Conservation (phyloP, 768 basidiomycete species). For the Lentinula edodes region DNA sequence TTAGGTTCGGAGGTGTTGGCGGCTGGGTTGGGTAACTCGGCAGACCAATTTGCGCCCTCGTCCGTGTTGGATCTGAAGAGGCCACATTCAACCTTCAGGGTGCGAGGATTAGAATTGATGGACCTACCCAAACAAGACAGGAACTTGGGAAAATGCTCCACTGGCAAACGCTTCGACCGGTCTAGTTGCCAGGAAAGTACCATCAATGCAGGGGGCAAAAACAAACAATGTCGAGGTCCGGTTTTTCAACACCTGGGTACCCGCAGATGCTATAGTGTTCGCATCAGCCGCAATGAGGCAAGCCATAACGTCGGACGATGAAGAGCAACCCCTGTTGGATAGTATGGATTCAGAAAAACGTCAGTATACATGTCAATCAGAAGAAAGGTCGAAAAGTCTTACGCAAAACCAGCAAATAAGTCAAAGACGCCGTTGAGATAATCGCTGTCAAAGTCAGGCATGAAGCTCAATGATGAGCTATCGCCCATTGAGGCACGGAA, state of each 20-base stretch:
- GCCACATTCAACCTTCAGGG: not conserved
- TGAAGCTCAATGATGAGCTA: conserved; percentile 34
- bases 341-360: not conserved
- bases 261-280: conserved; percentile 25
- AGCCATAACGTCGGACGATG: conserved; percentile 16
- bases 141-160: conserved; percentile 31
- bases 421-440: conserved; percentile 30
- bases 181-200: conserved; percentile 25
- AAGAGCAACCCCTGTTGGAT: conserved; percentile 17
- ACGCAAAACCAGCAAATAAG: conserved; percentile 31
- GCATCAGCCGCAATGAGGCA: conserved; percentile 28
- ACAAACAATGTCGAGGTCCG: conserved; percentile 28
- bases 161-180: conserved; percentile 34
- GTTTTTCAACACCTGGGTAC: conserved; percentile 22
- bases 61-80: conserved; percentile 31
- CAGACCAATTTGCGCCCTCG: conserved; percentile 37
- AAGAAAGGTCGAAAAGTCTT: conserved; percentile 8
- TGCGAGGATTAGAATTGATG: not conserved
- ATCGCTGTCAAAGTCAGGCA: conserved; percentile 25
- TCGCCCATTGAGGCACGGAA: conserved; percentile 39
- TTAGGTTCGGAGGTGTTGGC: conserved; percentile 34
- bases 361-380: not conserved
- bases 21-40: conserved; percentile 22
- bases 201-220: conserved; percentile 34
- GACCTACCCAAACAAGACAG: conserved; percentile 33